Percentiles rank a stretch among this genome's conserved stretches.
Evolutionary conservation across 148 eudicot species (phyloP).

Genomic region (Fallopia convolvulus): DNA sequence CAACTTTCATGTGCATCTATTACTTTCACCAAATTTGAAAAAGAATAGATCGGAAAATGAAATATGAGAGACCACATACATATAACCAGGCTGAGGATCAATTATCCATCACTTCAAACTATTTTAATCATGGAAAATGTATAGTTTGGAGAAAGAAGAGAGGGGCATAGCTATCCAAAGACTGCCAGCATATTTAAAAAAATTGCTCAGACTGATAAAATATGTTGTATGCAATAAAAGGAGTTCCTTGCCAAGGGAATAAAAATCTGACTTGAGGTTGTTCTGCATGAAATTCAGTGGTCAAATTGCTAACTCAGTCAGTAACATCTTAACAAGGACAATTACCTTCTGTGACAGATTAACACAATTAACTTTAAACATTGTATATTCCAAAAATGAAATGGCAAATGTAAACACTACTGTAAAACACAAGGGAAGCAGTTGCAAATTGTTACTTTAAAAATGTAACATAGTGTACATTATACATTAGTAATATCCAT

Average conservation of each 20-base stretch:
- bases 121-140: background rate
- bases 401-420: background rate
- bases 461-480: background rate
- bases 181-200: background rate
- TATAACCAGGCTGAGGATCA: background rate
- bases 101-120: background rate
- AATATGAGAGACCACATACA: background rate
- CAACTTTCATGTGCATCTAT: background rate
- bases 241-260: background rate
- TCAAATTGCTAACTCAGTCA: background rate
- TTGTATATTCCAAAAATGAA: background rate
- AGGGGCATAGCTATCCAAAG: background rate
- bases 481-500: background rate
- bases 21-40: background rate
- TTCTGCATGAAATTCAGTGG: background rate
- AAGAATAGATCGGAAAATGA: background rate
- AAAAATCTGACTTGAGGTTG: background rate
- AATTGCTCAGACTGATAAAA: background rate
- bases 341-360: background rate
- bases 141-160: background rate
- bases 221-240: background rate
- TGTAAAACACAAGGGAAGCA: background rate
- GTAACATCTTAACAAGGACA: background rate
- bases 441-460: background rate
- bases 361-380: background rate